Evolutionary conservation across 1,139 yeast genomes (phyloP).

Genomic region (Yamadazyma pseudoaaseri): DNA sequence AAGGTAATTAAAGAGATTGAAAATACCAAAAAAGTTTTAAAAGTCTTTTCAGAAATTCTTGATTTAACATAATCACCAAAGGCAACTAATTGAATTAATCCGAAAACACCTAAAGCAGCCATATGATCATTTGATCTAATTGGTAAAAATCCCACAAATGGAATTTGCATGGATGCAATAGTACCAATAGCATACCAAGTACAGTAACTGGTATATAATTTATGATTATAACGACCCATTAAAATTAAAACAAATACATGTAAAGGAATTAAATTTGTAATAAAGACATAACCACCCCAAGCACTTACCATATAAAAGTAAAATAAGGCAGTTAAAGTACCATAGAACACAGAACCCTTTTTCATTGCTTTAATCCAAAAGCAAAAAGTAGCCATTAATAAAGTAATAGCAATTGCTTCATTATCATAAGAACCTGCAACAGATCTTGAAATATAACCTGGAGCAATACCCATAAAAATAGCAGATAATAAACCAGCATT

Average conservation of each 20-base stretch:
- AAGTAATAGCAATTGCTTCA: slow-evolving; percentile 97
- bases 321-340: slow-evolving; percentile 78
- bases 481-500: slow-evolving; percentile 93
- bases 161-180: slow-evolving; percentile 97
- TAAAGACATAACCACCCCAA: slow-evolving; percentile 99
- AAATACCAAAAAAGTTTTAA: slow-evolving; percentile 66
- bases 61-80: slow-evolving; percentile 80
- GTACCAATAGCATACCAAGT: slow-evolving; percentile 98
- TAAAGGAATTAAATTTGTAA: slow-evolving; percentile 94
- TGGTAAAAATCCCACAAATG: slow-evolving; percentile 96
- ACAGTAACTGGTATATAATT: slow-evolving; percentile 85
- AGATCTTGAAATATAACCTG: slow-evolving; percentile 96
- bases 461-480: slow-evolving; percentile 94
- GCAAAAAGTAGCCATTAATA: slow-evolving; percentile 92
- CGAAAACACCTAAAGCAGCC: slow-evolving; percentile 98
- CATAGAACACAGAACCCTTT: slow-evolving; percentile 84
- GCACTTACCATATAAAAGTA: slow-evolving; percentile 99
- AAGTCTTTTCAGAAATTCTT: slow-evolving; percentile 71
- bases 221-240: slow-evolving; percentile 91
- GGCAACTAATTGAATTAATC: slow-evolving; percentile 87
- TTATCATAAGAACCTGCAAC: slow-evolving; percentile 99
- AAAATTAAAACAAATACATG: slow-evolving; percentile 87
- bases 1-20: slow-evolving; percentile 55
- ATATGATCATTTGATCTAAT: slow-evolving; percentile 97
- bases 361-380: slow-evolving; percentile 95